Percentiles rank a stretch among this genome's conserved stretches.
Conservation (phyloP, 257 asterid genomes). For the Catharanthus roseus region DNA sequence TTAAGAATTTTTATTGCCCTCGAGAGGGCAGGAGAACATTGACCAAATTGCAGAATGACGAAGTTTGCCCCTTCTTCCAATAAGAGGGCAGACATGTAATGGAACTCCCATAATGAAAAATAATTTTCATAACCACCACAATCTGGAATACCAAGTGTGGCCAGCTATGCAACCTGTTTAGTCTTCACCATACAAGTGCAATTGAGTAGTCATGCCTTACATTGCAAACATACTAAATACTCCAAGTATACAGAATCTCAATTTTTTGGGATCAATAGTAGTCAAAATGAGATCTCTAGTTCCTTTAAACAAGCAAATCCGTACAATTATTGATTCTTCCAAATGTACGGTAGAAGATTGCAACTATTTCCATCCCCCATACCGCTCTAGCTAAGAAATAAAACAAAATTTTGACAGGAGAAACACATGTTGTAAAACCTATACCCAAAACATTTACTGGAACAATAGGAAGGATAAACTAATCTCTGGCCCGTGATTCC, state of each 20-base stretch:
- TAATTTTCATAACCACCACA: not conserved
- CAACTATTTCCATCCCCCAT: too few species aligned
- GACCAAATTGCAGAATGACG: not conserved
- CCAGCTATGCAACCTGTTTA: not conserved
- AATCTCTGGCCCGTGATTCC: not conserved
- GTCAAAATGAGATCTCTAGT: not conserved
- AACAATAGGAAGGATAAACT: slow-evolving; percentile 11
- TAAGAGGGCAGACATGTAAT: not conserved
- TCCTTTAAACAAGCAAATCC: not conserved
- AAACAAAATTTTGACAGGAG: not conserved
- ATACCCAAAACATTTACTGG: slow-evolving; percentile 12
- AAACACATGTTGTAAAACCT: not conserved
- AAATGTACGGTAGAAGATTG: not conserved
- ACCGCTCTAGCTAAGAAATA: not conserved
- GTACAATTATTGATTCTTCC: not conserved
- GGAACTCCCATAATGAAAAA: not conserved
- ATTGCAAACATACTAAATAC: not conserved
- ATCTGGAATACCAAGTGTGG: not conserved
- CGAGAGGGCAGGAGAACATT: too few species aligned
- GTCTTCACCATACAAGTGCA: not conserved
- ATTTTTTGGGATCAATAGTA: not conserved
- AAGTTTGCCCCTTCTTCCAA: not conserved
- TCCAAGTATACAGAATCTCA: not conserved
- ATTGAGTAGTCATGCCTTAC: not conserved
- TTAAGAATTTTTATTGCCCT: not conserved